Percentiles rank a stretch among this genome's conserved stretches.
Conservation (phyloP, 163 green algal genomes). For the Coccomyxa subellipsoidea region DNA sequence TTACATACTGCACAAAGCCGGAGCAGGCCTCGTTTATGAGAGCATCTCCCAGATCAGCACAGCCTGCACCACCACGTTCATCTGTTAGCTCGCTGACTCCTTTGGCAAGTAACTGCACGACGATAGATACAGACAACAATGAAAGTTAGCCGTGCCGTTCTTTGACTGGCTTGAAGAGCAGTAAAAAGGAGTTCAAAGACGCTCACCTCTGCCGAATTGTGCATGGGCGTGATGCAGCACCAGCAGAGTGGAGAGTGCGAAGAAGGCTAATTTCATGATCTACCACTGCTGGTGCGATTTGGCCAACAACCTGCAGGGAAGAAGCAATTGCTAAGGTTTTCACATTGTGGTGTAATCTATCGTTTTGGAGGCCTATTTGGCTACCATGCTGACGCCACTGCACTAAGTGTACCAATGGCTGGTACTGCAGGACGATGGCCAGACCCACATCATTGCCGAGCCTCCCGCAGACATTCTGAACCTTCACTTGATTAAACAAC, state of each 20-base stretch:
- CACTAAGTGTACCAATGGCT: neutral
- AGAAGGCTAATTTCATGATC: neutral
- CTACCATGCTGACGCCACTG: neutral
- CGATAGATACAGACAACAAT: no score
- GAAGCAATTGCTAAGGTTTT: neutral
- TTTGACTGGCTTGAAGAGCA: no score
- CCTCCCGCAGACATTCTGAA: no score
- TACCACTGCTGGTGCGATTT: neutral
- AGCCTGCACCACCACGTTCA: neutral
- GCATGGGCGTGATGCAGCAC: neutral
- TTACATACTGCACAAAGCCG: neutral
- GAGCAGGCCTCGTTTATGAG: neutral
- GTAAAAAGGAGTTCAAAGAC: no score
- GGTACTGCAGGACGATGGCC: neutral
- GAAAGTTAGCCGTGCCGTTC: no score
- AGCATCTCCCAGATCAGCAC: neutral
- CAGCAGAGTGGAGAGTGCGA: neutral
- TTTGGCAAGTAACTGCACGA: no score
- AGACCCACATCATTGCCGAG: no score
- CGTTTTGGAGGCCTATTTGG: no score
- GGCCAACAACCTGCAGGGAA: neutral
- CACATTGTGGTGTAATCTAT: neutral
- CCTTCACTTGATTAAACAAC: no score
- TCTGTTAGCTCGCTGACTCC: no score
- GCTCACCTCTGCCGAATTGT: neutral